These are phyloP conservation scores for Chrysopogon serrulatus DNA, from an alignment of 176 grass and related monocot genomes.

Conservation along the genomic window DNA sequence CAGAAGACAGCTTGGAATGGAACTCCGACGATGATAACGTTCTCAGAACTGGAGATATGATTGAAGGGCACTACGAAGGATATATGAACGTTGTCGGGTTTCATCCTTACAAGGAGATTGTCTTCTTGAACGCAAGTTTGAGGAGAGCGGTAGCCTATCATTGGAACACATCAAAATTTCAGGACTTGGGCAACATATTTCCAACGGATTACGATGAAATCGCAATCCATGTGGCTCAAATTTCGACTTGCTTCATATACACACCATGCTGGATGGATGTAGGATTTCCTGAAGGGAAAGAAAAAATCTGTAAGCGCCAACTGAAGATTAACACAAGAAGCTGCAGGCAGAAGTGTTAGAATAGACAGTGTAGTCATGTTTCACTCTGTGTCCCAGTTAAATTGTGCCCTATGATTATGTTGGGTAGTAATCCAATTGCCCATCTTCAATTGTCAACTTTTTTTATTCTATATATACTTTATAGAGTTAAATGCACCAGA, in stretches of 20 bases:
- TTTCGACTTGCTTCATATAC: not conserved
- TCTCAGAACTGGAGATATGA: not conserved
- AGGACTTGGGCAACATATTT: not conserved
- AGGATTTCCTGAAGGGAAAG: not conserved
- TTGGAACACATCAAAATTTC: not conserved
- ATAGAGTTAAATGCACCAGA: no score
- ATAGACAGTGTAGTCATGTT: not conserved
- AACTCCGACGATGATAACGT: not conserved
- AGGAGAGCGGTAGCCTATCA: not conserved
- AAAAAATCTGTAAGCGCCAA: not conserved
- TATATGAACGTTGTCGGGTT: not conserved
- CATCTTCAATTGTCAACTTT: not conserved
- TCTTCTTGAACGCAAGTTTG: not conserved
- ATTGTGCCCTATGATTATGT: not conserved
- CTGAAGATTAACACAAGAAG: not conserved
- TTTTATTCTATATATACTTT: no score
- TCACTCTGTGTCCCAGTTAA: not conserved
- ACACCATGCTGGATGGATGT: not conserved
- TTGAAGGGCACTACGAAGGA: not conserved
- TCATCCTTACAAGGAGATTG: slow-evolving; percentile 1
- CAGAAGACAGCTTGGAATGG: not conserved
- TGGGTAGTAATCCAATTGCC: not conserved
- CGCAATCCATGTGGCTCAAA: not conserved
- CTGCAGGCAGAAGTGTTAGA: not conserved
- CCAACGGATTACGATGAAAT: not conserved